Conservation (phyloP, 1,284 basidiomycete species). For the Ceratobasidium sp. region DNA sequence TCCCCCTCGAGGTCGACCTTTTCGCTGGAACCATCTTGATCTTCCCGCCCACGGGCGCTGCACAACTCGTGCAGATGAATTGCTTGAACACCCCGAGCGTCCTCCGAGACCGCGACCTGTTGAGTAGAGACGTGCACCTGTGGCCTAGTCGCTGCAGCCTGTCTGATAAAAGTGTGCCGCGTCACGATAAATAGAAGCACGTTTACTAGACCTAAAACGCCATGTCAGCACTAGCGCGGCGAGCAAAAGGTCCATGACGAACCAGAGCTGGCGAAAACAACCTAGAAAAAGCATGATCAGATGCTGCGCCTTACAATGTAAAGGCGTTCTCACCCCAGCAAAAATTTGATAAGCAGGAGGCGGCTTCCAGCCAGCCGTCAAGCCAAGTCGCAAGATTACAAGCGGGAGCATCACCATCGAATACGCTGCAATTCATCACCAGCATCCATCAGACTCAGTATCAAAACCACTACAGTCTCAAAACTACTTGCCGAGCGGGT, state of each 20-base stretch:
- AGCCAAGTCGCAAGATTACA: slow-evolving; percentile 19
- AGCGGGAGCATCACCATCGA: slow-evolving; percentile 25
- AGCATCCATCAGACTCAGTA: too few species aligned
- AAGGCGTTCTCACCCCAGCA: slow-evolving; percentile 15
- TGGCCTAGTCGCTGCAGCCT: slow-evolving; percentile 9
- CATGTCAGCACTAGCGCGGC: neutral
- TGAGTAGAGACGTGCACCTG: slow-evolving; percentile 24
- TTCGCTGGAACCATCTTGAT: neutral
- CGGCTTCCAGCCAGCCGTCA: slow-evolving; percentile 21
- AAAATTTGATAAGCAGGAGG: slow-evolving; percentile 14
- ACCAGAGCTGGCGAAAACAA: slow-evolving; percentile 24
- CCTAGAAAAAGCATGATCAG: neutral
- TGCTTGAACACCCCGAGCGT: slow-evolving; percentile 13
- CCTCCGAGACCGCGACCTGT: slow-evolving; percentile 28
- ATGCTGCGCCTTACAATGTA: too few species aligned
- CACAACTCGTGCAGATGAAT: slow-evolving; percentile 18
- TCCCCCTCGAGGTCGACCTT: too few species aligned
- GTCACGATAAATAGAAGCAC: slow-evolving; percentile 37
- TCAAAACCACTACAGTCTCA: neutral
- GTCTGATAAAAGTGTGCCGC: slow-evolving; percentile 31
- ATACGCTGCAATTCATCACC: slow-evolving; percentile 9
- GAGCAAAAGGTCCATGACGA: neutral
- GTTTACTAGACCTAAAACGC: slow-evolving; percentile 3
- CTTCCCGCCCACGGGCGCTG: neutral
- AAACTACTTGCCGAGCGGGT: slow-evolving; percentile 16